phyloP scores from a whole-genome alignment of 2,329 filamentous ascomycete species.

The Penicillium sp. region DNA sequence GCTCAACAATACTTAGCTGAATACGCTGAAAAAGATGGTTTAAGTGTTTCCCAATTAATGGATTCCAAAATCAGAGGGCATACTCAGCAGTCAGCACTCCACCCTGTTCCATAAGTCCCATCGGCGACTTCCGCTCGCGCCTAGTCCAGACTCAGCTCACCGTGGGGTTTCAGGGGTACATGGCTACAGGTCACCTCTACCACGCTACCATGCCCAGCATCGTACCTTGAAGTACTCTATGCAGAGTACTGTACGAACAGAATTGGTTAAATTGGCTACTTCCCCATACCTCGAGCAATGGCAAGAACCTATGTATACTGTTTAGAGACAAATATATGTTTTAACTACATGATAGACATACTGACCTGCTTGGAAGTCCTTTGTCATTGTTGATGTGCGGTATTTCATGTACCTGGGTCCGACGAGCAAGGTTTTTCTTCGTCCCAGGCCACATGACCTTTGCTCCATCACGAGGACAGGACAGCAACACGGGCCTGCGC shows the following conservation, averaged over 20 bases:
- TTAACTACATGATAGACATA: background rate
- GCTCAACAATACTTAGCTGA: too few species aligned
- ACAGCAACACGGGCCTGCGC: background rate
- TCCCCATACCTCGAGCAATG: background rate
- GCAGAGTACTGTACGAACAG: background rate
- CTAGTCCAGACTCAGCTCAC: constrained; percentile 19
- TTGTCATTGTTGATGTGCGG: background rate
- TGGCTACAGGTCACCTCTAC: background rate
- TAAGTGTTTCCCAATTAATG: too few species aligned
- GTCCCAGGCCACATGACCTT: background rate
- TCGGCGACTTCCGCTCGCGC: constrained; percentile 11
- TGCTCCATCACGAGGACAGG: background rate
- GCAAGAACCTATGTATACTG: too few species aligned
- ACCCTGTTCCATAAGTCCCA: background rate
- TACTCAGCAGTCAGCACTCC: background rate
- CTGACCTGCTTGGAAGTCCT: background rate
- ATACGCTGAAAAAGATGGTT: too few species aligned
- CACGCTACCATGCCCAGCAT: background rate
- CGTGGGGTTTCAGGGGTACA: constrained; percentile 18
- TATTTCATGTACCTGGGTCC: background rate
- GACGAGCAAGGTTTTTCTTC: background rate
- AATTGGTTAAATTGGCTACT: background rate
- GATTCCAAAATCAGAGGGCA: too few species aligned
- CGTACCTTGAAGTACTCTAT: background rate
- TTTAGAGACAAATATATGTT: background rate